phyloP scores from a whole-genome alignment of 2,329 filamentous ascomycete genomes.

The Trichoderma arundinaceum region DNA sequence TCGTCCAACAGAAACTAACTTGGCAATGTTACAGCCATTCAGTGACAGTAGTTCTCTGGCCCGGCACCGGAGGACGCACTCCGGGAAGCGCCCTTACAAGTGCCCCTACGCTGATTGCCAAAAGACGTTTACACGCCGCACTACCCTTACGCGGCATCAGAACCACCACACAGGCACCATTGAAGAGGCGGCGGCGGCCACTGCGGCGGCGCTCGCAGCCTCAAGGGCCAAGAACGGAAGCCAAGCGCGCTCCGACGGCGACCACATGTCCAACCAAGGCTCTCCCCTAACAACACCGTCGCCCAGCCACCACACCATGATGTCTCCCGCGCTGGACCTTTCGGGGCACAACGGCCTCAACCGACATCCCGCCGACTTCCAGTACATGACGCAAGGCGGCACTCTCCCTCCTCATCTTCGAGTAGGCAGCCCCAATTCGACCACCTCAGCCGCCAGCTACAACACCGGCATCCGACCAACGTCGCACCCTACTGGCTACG shows the following conservation, averaged over 20 bases:
- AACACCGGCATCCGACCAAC: slow-evolving; percentile 69
- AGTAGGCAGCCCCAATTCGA: slow-evolving; percentile 72
- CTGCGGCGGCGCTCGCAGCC: slow-evolving; percentile 79
- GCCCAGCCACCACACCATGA: slow-evolving; percentile 75
- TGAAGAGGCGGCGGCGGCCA: slow-evolving; percentile 88
- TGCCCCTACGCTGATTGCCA: slow-evolving; percentile 97
- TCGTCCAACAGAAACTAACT: neutral
- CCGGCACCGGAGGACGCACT: slow-evolving; percentile 91
- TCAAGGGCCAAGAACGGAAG: slow-evolving; percentile 49
- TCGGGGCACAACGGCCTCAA: slow-evolving; percentile 70
- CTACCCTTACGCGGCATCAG: slow-evolving; percentile 92
- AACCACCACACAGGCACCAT: slow-evolving; percentile 95
- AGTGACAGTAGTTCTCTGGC: slow-evolving; percentile 95
- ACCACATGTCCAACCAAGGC: slow-evolving; percentile 71
- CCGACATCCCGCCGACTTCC: slow-evolving; percentile 67
- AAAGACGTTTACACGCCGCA: slow-evolving; percentile 96
- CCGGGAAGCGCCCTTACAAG: slow-evolving; percentile 94
- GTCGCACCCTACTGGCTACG: slow-evolving; percentile 83
- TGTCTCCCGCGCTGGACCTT: slow-evolving; percentile 80
- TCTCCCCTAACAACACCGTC: slow-evolving; percentile 83
- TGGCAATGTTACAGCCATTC: slow-evolving; percentile 65
- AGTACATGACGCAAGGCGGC: slow-evolving; percentile 75
- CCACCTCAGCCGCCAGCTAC: slow-evolving; percentile 62
- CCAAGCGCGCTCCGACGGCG: slow-evolving; percentile 70
- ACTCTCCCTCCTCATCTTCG: slow-evolving; percentile 84